Evolutionary conservation across 805 yeast genomes (phyloP).

Genomic region (Metschnikowia gruessii): DNA sequence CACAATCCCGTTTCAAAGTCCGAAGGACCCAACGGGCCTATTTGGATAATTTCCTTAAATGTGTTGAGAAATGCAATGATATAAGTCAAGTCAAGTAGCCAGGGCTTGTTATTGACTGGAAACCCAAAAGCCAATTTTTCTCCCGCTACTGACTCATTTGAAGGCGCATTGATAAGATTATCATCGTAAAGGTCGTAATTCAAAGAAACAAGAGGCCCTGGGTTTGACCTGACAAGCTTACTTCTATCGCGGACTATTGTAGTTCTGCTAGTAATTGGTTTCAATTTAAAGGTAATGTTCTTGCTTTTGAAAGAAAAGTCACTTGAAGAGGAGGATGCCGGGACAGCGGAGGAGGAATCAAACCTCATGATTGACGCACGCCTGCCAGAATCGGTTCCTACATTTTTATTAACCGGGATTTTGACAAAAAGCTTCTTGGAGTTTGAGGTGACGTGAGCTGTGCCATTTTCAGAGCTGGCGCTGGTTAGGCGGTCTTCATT

Average conservation of each 20-base stretch:
- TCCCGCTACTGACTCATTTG: constrained; percentile 18
- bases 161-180: constrained; percentile 23
- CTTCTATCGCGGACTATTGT: constrained; percentile 29
- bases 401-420: background rate
- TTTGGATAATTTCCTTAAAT: constrained; percentile 27
- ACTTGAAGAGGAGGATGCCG: background rate
- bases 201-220: constrained; percentile 40
- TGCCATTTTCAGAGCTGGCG: background rate
- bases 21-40: constrained; percentile 33
- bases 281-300: constrained; percentile 4
- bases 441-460: background rate
- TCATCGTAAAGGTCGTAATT: constrained; percentile 39
- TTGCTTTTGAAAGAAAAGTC: background rate
- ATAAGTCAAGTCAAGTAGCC: constrained; percentile 28
- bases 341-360: background rate
- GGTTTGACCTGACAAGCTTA: constrained; percentile 33
- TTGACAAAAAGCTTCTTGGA: background rate
- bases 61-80: constrained; percentile 32
- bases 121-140: constrained; percentile 38
- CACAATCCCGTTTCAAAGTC: constrained; percentile 38
- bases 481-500: background rate
- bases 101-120: constrained; percentile 27
- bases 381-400: background rate
- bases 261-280: constrained; percentile 23
- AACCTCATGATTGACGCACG: background rate